These are phyloP conservation scores for Suhomyces choctaworum DNA, from an alignment of 1,139 yeast species.

Conservation along the genomic window DNA sequence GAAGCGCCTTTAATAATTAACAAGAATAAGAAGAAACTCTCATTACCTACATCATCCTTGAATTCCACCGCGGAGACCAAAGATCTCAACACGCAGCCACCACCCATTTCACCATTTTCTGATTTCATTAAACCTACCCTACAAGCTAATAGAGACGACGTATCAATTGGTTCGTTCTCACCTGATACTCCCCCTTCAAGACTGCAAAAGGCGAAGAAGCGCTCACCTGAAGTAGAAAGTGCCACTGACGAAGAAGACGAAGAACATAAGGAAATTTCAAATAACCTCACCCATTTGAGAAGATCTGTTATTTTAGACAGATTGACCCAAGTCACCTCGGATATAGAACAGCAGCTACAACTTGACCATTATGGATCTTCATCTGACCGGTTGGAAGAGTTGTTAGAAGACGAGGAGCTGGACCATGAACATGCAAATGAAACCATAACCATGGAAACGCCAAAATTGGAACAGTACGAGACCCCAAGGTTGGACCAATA, in stretches of 20 bases:
- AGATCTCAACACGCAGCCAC: background rate
- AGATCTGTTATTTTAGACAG: conserved; percentile 43
- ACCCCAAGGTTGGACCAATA: conserved; percentile 4
- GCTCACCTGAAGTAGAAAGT: conserved; percentile 11
- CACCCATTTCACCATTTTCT: background rate
- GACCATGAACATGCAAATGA: conserved; percentile 2
- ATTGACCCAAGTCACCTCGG: conserved; percentile 42
- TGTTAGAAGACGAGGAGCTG: conserved; percentile 9
- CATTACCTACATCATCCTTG: conserved; percentile 16
- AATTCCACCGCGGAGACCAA: background rate
- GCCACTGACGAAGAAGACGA: conserved; percentile 14
- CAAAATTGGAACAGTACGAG: conserved; percentile 4
- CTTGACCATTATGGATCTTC: conserved; percentile 23
- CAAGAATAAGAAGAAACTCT: conserved; percentile 28
- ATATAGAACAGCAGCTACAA: conserved; percentile 37
- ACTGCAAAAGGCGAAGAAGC: conserved; percentile 6
- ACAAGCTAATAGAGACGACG: conserved; percentile 16
- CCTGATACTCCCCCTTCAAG: conserved; percentile 37
- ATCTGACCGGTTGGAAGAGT: conserved; percentile 8
- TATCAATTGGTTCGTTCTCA: conserved; percentile 37
- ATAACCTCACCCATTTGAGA: conserved; percentile 22
- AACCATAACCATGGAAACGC: background rate
- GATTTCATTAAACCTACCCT: conserved; percentile 11
- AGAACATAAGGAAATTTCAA: conserved; percentile 14
- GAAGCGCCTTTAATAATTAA: conserved; percentile 42